phyloP scores from a whole-genome alignment of 2,329 filamentous ascomycete species.

The Aspergillus ustus region DNA sequence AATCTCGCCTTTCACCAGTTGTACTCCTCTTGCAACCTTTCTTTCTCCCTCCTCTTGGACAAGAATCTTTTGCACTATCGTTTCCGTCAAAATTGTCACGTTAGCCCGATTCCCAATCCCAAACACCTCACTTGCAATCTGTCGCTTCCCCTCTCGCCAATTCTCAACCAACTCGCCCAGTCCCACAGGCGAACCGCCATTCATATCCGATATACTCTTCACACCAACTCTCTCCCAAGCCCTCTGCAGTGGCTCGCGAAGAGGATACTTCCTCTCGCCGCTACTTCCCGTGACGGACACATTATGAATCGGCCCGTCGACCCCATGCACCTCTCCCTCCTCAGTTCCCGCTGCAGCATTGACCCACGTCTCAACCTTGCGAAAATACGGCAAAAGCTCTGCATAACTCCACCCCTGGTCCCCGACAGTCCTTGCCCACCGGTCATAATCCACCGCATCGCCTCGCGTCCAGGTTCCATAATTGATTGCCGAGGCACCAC shows the following conservation, averaged over 20 bases:
- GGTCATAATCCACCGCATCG: constrained; percentile 50
- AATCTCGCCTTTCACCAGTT: constrained; percentile 28
- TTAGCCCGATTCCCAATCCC: constrained; percentile 17
- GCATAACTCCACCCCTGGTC: constrained; percentile 54
- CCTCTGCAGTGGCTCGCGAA: constrained; percentile 40
- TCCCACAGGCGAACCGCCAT: constrained; percentile 35
- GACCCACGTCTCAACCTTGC: constrained; percentile 43
- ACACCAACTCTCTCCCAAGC: constrained; percentile 47
- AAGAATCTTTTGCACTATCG: constrained; percentile 23
- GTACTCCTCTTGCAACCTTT: constrained; percentile 30
- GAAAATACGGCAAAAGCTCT: constrained; percentile 53
- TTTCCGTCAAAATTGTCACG: constrained; percentile 25
- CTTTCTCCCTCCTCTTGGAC: constrained; percentile 12
- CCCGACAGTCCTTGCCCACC: constrained; percentile 49
- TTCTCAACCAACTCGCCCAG: constrained; percentile 37
- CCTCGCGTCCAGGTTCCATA: constrained; percentile 52
- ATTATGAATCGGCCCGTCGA: constrained; percentile 33
- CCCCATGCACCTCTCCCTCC: constrained; percentile 30
- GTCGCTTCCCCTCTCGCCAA: constrained; percentile 30
- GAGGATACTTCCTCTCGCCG: constrained; percentile 41
- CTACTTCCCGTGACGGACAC: constrained; percentile 24
- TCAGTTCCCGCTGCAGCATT: constrained; percentile 21
- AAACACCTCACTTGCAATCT: constrained; percentile 34
- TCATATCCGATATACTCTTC: constrained; percentile 28
- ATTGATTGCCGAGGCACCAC: constrained; percentile 50